phyloP scores from a whole-genome alignment of 2,329 filamentous ascomycete genomes.

The Spiromastix sp. region DNA sequence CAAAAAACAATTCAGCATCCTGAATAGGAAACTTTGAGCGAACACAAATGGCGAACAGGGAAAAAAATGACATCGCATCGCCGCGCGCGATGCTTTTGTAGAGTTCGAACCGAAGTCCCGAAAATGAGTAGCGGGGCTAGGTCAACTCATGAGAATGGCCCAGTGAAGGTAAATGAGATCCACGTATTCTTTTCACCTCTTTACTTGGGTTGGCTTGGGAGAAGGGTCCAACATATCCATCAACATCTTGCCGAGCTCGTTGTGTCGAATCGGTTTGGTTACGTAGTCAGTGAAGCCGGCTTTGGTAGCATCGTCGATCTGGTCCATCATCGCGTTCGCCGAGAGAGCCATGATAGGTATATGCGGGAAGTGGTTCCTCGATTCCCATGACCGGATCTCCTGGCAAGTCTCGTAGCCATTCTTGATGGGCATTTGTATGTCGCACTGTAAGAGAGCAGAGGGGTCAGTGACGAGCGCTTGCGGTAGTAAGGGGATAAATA shows the following conservation, averaged over 20 bases:
- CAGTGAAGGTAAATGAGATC: background rate
- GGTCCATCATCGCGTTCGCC: slow-evolving; percentile 41
- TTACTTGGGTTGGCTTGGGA: too few relatives aligned
- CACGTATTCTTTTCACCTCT: too few relatives aligned
- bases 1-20: too few relatives aligned
- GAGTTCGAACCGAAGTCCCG: too few relatives aligned
- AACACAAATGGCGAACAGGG: too few relatives aligned
- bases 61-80: too few relatives aligned
- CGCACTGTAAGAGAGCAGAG: slow-evolving; percentile 24
- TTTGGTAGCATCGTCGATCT: slow-evolving; percentile 35
- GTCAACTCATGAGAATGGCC: too few relatives aligned
- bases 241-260: slow-evolving; percentile 40
- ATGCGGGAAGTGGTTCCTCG: slow-evolving; percentile 34
- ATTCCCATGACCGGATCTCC: slow-evolving; percentile 37
- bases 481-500: background rate
- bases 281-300: slow-evolving; percentile 41
- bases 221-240: slow-evolving; percentile 39
- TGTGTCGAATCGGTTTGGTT: slow-evolving; percentile 41
- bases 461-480: background rate
- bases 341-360: slow-evolving; percentile 41
- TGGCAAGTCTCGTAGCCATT: slow-evolving; percentile 39
- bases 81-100: too few relatives aligned
- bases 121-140: too few relatives aligned
- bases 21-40: too few relatives aligned
- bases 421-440: slow-evolving; percentile 42